phyloP scores from a whole-genome alignment of 208 protist species.

The Vickermania ingenoplastis region DNA sequence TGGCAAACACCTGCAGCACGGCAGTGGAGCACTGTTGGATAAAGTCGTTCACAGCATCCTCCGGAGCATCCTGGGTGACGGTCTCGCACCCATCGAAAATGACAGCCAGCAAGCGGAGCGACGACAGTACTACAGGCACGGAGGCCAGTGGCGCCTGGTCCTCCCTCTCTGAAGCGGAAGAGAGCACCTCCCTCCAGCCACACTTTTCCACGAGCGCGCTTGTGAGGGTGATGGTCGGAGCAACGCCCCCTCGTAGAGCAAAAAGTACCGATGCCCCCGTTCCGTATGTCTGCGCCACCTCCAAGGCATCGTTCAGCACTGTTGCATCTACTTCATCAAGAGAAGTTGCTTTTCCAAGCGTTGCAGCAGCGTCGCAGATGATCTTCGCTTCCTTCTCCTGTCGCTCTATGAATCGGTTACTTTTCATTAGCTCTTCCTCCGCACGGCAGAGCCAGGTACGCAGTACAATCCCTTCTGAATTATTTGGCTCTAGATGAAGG shows the following conservation, averaged over 20 bases:
- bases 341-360: neutral
- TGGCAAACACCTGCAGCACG: neutral
- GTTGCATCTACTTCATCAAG: neutral
- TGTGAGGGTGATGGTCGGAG: neutral
- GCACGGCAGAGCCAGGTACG: slow-evolving; percentile 10
- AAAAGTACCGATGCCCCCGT: slow-evolving; percentile 20
- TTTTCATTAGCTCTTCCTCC: slow-evolving; percentile 15
- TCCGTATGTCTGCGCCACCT: slow-evolving; percentile 10
- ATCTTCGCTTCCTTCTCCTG: neutral
- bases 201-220: slow-evolving; percentile 4
- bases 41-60: neutral
- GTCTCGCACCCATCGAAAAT: slow-evolving; percentile 11
- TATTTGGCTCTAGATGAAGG: slow-evolving; percentile 15
- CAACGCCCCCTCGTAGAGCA: slow-evolving; percentile 8
- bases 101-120: slow-evolving; percentile 10
- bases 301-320: slow-evolving; percentile 6
- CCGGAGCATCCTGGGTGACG: slow-evolving; percentile 1
- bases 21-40: neutral
- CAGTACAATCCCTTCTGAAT: slow-evolving; percentile 14
- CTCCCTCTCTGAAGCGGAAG: neutral
- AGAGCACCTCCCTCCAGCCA: neutral
- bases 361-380: neutral
- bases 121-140: slow-evolving; percentile 4
- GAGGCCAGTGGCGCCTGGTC: neutral
- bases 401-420: slow-evolving; percentile 7